Evolutionary conservation across 2,329 filamentous ascomycete genomes (phyloP).

Genomic region (Endoconidiophora laricicola): DNA sequence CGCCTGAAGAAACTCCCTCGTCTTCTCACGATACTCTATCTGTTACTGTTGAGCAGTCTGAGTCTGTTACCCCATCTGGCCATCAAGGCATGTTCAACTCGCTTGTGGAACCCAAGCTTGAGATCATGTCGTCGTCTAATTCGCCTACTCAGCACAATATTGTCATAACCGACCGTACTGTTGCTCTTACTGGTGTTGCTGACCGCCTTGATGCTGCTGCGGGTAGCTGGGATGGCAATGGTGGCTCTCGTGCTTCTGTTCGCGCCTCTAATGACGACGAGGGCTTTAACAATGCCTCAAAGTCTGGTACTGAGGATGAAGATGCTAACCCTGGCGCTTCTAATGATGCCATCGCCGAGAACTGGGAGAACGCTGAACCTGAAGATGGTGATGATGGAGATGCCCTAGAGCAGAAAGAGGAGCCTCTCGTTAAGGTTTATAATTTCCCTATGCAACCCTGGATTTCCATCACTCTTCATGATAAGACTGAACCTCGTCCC

Average conservation of each 20-base stretch:
- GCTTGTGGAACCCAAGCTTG: conserved; percentile 12
- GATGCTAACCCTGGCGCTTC: background rate
- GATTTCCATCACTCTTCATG: conserved; percentile 67
- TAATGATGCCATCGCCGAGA: conserved; percentile 44
- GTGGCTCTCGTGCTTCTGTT: background rate
- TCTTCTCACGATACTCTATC: background rate
- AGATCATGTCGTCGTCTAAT: conserved; percentile 3
- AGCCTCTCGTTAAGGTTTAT: conserved; percentile 51
- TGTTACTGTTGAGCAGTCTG: background rate
- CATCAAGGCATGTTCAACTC: conserved; percentile 4
- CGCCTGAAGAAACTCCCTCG: background rate
- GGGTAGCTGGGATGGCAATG: conserved; percentile 1
- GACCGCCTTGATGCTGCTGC: background rate
- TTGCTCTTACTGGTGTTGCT: background rate
- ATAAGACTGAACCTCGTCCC: conserved; percentile 38
- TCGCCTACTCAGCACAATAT: conserved; percentile 1
- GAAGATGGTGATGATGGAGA: conserved; percentile 54
- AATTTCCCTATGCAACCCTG: conserved; percentile 96
- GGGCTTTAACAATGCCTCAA: conserved; percentile 3
- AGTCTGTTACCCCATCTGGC: background rate
- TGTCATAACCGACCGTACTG: conserved; percentile 1
- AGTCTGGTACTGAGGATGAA: conserved; percentile 8
- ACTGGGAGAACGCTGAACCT: conserved; percentile 77
- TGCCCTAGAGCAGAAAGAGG: conserved; percentile 21
- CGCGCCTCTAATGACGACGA: conserved; percentile 15